A percentile compares a stretch with the other conserved stretches of the same genome.
These are phyloP conservation scores for Sesbania bispinosa DNA, from an alignment of 306 rosid species.

Conservation along the genomic window DNA sequence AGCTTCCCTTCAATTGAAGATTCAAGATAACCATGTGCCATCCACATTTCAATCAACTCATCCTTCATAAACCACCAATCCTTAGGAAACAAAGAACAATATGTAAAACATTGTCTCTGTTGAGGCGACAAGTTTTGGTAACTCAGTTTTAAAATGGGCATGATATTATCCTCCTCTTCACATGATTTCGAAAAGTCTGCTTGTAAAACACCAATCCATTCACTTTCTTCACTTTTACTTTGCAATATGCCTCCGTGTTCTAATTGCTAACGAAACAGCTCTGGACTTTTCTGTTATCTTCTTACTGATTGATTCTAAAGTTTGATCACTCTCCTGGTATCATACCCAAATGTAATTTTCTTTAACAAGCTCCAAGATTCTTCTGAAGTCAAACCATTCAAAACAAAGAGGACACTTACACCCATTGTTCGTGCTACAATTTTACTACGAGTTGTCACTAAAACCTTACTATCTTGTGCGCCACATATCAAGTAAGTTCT, in stretches of 20 bases:
- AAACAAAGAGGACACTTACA: not conserved
- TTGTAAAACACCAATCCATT: not conserved
- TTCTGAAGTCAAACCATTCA: not conserved
- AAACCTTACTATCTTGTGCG: too few relatives aligned
- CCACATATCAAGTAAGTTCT: too few relatives aligned
- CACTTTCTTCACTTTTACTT: not conserved
- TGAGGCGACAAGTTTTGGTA: not conserved
- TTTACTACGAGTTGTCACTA: too few relatives aligned
- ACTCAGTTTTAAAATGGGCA: not conserved
- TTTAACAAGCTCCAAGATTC: not conserved
- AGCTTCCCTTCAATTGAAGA: too few relatives aligned
- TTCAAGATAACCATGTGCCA: too few relatives aligned
- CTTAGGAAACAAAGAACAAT: slow-evolving; percentile 1
- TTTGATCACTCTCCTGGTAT: not conserved
- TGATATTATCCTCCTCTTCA: not conserved
- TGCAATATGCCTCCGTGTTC: not conserved
- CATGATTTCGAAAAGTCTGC: not conserved
- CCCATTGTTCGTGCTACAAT: not conserved
- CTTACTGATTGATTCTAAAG: not conserved
- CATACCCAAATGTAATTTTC: not conserved
- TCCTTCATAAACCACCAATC: not conserved
- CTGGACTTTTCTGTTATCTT: not conserved
- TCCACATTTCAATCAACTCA: not conserved
- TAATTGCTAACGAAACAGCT: not conserved
- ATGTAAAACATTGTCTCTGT: not conserved